Evolutionary conservation across 192 early-diverging fungal genomes (phyloP).

Genomic region (Mortierella hygrophila): DNA sequence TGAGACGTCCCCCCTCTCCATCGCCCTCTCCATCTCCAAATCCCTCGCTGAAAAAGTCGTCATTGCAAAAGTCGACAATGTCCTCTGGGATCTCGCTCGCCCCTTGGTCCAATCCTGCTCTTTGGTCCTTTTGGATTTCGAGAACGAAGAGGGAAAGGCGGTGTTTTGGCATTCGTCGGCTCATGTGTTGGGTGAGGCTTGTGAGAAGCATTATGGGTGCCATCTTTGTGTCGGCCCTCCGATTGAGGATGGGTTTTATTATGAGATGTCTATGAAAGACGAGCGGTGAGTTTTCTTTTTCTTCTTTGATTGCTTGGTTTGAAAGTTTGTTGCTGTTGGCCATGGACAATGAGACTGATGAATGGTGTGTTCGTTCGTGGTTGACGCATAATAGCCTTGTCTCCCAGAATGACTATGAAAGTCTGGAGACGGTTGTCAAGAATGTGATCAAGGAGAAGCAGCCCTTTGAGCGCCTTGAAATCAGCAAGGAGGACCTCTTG

Average conservation of each 20-base stretch:
- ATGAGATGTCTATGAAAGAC: slow-evolving; percentile 90
- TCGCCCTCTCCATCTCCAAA: slow-evolving; percentile 89
- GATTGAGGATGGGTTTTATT: slow-evolving; percentile 90
- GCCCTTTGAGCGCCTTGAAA: slow-evolving; percentile 89
- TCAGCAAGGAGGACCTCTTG: slow-evolving; percentile 90
- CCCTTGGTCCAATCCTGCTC: slow-evolving; percentile 83
- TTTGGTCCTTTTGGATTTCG: slow-evolving; percentile 96
- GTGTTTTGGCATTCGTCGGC: slow-evolving; percentile 99
- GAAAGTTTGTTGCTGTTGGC: background rate
- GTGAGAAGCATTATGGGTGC: slow-evolving; percentile 97
- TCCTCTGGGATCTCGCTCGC: slow-evolving; percentile 88
- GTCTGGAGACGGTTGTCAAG: slow-evolving; percentile 86
- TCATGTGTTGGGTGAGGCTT: slow-evolving; percentile 96
- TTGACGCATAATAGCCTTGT: slow-evolving; percentile 67
- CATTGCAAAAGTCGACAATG: slow-evolving; percentile 94
- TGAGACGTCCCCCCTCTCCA: slow-evolving; percentile 96
- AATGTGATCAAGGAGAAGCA: slow-evolving; percentile 95
- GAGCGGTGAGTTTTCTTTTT: slow-evolving; percentile 48
- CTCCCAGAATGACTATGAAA: slow-evolving; percentile 83
- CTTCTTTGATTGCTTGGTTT: background rate
- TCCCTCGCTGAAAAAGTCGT: slow-evolving; percentile 92
- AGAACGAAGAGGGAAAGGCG: slow-evolving; percentile 87
- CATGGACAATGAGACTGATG: background rate
- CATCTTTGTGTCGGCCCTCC: slow-evolving; percentile 97
- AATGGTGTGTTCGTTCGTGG: background rate